Conservation (phyloP, 2,329 filamentous ascomycete species). For the Aureobasidium sp. region DNA sequence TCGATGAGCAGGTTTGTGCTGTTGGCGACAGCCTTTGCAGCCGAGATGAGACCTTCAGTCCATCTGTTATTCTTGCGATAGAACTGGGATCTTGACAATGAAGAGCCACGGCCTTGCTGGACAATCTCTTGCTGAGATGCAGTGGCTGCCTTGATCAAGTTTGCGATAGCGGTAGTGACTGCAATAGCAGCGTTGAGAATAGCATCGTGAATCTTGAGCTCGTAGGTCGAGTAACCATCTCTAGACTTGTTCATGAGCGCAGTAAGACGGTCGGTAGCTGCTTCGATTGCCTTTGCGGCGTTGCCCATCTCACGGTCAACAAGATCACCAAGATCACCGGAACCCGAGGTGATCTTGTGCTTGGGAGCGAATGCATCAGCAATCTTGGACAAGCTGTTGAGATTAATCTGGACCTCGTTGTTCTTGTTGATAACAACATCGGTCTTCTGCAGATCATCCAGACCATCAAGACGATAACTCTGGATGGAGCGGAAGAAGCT, state of each 20-base stretch:
- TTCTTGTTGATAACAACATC: slow-evolving; percentile 97
- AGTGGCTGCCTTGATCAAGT: slow-evolving; percentile 90
- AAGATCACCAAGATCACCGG: slow-evolving; percentile 83
- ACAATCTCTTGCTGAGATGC: slow-evolving; percentile 94
- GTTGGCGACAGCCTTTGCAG: slow-evolving; percentile 87
- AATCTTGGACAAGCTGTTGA: slow-evolving; percentile 88
- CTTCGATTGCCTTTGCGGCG: slow-evolving; percentile 90
- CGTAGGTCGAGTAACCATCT: slow-evolving; percentile 91
- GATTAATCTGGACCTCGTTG: slow-evolving; percentile 86
- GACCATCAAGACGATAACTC: slow-evolving; percentile 84
- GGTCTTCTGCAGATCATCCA: slow-evolving; percentile 86
- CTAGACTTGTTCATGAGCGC: slow-evolving; percentile 96
- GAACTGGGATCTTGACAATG: slow-evolving; percentile 64
- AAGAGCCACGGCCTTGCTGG: slow-evolving; percentile 74
- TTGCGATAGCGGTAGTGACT: slow-evolving; percentile 87
- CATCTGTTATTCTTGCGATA: slow-evolving; percentile 99
- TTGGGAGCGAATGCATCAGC: slow-evolving; percentile 88
- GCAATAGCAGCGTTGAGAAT: slow-evolving; percentile 89
- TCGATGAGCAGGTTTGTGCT: slow-evolving; percentile 96
- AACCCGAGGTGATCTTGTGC: slow-evolving; percentile 68
- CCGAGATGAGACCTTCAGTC: slow-evolving; percentile 96
- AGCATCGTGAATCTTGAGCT: slow-evolving; percentile 89
- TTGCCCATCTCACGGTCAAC: slow-evolving; percentile 89
- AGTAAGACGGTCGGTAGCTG: slow-evolving; percentile 77
- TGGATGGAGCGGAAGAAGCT: slow-evolving; percentile 92